These are phyloP conservation scores for Blastocrithidia nonstop DNA, from an alignment of 208 protist species.

Conservation along the genomic window DNA sequence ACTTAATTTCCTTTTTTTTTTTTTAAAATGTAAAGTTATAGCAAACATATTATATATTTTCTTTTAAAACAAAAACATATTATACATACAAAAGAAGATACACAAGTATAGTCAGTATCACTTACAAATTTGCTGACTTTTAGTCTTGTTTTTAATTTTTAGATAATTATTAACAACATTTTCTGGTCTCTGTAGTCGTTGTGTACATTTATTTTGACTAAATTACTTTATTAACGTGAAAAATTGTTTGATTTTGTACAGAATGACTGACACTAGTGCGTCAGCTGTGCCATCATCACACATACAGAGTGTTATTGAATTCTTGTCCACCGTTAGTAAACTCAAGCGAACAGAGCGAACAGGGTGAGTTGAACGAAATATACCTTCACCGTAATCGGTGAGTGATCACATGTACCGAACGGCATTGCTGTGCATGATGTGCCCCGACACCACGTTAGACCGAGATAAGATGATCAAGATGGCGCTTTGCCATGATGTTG, in stretches of 20 bases:
- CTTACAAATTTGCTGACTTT: too few species aligned
- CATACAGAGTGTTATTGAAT: slow-evolving; percentile 23
- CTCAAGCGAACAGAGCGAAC: slow-evolving; percentile 78
- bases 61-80: not conserved
- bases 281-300: slow-evolving; percentile 7
- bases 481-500: slow-evolving; percentile 79
- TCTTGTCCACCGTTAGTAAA: slow-evolving; percentile 61
- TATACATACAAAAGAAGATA: not conserved
- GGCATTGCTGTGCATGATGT: slow-evolving; percentile 86
- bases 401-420: slow-evolving; percentile 89
- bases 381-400: slow-evolving; percentile 58
- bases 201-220: too few species aligned
- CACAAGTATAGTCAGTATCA: not conserved
- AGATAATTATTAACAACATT: too few species aligned
- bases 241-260: too few species aligned
- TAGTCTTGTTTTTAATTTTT: too few species aligned
- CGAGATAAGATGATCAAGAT: slow-evolving; percentile 66
- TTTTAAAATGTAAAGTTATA: not conserved
- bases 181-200: too few species aligned
- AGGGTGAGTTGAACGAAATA: slow-evolving; percentile 76
- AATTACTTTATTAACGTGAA: too few species aligned
- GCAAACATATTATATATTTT: not conserved
- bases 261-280: slow-evolving; percentile 3
- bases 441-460: slow-evolving; percentile 52
- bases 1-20: slow-evolving; percentile 8